Conservation (phyloP, 2,329 filamentous ascomycete genomes). For the Trichophyton benhamiae region DNA sequence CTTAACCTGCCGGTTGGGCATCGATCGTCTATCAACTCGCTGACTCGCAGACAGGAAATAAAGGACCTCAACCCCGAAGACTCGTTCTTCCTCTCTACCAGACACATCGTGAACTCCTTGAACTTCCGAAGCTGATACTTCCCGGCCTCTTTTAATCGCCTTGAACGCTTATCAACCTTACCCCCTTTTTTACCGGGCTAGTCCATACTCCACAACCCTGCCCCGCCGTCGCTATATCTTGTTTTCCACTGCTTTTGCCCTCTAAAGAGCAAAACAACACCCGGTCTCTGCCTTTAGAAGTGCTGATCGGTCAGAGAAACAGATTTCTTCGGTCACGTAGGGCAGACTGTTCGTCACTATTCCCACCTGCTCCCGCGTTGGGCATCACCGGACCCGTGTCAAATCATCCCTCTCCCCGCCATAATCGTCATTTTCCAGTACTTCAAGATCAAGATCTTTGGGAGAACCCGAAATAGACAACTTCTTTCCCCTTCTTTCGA, state of each 20-base stretch:
- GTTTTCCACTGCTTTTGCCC: neutral
- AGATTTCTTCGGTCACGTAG: neutral
- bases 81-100: neutral
- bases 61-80: neutral
- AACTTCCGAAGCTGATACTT: neutral
- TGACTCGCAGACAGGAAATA: neutral
- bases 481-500: neutral
- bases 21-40: neutral
- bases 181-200: neutral
- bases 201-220: neutral
- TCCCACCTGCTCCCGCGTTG: neutral
- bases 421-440: neutral
- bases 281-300: neutral
- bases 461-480: neutral
- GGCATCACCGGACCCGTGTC: neutral
- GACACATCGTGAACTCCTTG: neutral
- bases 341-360: neutral
- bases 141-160: neutral
- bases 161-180: neutral
- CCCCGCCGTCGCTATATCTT: neutral
- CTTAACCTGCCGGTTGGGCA: neutral
- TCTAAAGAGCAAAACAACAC: neutral
- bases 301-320: neutral
- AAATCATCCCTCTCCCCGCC: neutral
- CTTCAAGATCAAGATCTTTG: neutral